These are phyloP conservation scores for Andrographis paniculata DNA, from an alignment of 305 asterid genomes.

Conservation along the genomic window DNA sequence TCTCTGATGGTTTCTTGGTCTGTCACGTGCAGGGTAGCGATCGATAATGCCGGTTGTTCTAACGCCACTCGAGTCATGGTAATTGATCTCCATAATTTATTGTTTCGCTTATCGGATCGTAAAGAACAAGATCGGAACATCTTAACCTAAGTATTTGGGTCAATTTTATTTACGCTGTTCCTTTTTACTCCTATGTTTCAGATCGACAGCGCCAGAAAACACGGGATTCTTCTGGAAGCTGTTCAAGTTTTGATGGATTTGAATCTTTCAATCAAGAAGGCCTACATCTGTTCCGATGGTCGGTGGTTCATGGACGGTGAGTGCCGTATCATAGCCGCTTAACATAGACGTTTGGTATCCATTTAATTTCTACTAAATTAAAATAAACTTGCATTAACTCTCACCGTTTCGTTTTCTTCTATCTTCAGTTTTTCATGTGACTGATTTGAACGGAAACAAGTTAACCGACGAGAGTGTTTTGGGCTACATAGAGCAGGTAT, in stretches of 20 bases:
- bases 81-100: too few species aligned
- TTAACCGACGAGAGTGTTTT: conserved; percentile 78
- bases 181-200: conserved; percentile 11
- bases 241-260: conserved; percentile 86
- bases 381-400: background rate
- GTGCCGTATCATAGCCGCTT: too few species aligned
- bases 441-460: conserved; percentile 81
- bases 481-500: conserved; percentile 83
- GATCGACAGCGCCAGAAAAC: conserved; percentile 89
- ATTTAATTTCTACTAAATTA: background rate
- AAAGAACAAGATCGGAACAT: background rate
- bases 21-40: conserved; percentile 62
- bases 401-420: conserved; percentile 12
- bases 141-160: background rate
- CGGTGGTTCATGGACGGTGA: conserved; percentile 99
- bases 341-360: background rate
- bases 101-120: too few species aligned
- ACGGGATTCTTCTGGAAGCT: conserved; percentile 87
- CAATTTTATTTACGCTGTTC: background rate
- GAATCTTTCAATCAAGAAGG: conserved; percentile 85
- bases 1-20: conserved; percentile 25
- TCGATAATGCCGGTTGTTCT: conserved; percentile 86
- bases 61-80: conserved; percentile 84
- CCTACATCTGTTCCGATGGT: conserved; percentile 88
- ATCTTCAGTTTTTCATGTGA: conserved; percentile 87